A percentile compares a stretch with the other conserved stretches of the same genome.
Conservation (phyloP, 2,329 filamentous ascomycete genomes). For the Rhynchosporium agropyri region DNA sequence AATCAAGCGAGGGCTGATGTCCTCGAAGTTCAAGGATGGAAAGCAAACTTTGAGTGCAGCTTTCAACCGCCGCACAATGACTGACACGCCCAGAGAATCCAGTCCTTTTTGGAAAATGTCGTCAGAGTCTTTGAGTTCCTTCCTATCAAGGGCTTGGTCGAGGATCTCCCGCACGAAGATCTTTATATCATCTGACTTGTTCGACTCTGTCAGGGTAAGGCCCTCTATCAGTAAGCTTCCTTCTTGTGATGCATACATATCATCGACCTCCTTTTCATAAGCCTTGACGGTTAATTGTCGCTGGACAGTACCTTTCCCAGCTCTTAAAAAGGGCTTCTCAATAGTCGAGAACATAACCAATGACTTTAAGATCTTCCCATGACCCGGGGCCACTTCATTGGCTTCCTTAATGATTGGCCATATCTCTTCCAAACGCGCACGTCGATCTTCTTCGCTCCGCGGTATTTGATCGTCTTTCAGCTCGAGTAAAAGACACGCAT, state of each 20-base stretch:
- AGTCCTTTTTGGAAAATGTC: slow-evolving; percentile 25
- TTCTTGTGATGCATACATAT: slow-evolving; percentile 38
- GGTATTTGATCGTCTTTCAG: slow-evolving; percentile 5
- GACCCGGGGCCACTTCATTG: slow-evolving; percentile 39
- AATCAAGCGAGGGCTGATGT: slow-evolving; percentile 19
- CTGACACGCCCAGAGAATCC: slow-evolving; percentile 25
- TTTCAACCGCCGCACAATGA: slow-evolving; percentile 21
- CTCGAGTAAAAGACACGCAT: slow-evolving; percentile 25
- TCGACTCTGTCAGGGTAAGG: not conserved
- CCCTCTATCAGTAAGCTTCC: slow-evolving; percentile 16
- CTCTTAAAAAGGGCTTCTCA: slow-evolving; percentile 43
- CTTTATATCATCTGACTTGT: not conserved
- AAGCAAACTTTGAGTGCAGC: slow-evolving; percentile 15
- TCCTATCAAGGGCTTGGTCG: slow-evolving; percentile 14
- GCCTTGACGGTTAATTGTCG: slow-evolving; percentile 38
- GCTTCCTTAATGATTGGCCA: slow-evolving; percentile 43
- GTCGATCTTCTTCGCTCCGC: slow-evolving; percentile 13
- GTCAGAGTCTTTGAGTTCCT: slow-evolving; percentile 9
- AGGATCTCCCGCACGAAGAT: slow-evolving; percentile 19
- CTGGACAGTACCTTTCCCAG: slow-evolving; percentile 46
- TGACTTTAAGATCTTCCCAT: slow-evolving; percentile 39
- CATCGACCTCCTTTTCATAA: slow-evolving; percentile 42
- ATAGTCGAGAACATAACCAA: slow-evolving; percentile 41
- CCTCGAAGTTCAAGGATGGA: not conserved
- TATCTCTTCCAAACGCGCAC: slow-evolving; percentile 33